Base-by-base conservation (phyloP, 345 rosid genomes). In the Lepidium sativum region DNA sequence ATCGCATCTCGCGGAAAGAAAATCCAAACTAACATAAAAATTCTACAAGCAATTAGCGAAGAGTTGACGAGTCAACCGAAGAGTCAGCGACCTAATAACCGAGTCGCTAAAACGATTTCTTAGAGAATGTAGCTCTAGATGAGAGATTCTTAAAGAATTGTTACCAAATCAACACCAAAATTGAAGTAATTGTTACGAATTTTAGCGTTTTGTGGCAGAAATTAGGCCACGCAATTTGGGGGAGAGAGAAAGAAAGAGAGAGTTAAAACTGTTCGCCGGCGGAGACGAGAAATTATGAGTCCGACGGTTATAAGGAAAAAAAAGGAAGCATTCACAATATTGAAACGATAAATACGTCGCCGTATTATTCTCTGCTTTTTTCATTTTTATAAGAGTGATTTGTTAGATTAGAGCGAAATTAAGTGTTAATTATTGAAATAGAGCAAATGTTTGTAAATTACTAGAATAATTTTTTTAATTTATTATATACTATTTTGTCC, bases 1-100 rank as follows among this genome's bases (percentile, higher is more conserved):
- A 68, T 79, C 78, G 71, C 75, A 70, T 71, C 51, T 70, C 58
- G 65, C 60, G 11, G 35, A 45, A 27, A 12, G 53, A 45, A 44
- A 39, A 65, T 32, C 9, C 11, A 25, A 10, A 13, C 32, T 47
- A 18, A 56, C 47, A 56, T 65, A 0, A 41, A 51, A 47, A 50
- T 40, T 56, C 37, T 9, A 42, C 27, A 52, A 42, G 37, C 48
- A 13, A 53, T 14, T 6, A 68, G 21, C 14, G 34, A 59, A 60
- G 23, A 55, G 27, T 23, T n/a, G 4, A 45, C 54, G 58, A 71
- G 74, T 63, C 70, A 57, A 67, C 65, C 48, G 69, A 23, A 31
- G 55, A 33, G 54, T 54, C 38, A 59, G 52, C 54, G 59, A 23
- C 44, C 34, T 33, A n/a, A 33, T 59, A 50, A 48, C 16, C 29